These are phyloP conservation scores for Mycena metata DNA, from an alignment of 768 basidiomycete species.

Conservation along the genomic window DNA sequence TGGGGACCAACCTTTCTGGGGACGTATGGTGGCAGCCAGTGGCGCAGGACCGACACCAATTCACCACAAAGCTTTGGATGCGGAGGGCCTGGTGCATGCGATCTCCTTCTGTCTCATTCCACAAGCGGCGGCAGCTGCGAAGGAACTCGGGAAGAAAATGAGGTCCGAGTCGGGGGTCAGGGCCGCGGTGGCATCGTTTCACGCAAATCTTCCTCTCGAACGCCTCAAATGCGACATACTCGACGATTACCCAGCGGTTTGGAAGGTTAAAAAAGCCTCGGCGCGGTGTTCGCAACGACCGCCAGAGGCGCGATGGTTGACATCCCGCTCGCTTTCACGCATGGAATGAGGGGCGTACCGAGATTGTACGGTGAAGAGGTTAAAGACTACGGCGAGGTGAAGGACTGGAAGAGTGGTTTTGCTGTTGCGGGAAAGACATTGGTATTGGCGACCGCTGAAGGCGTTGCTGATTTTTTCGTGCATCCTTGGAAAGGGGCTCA, in stretches of 20 bases:
- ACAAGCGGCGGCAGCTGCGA: constrained; percentile 51
- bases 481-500: constrained; percentile 25
- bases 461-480: constrained; percentile 27
- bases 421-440: constrained; percentile 55
- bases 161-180: constrained; percentile 47
- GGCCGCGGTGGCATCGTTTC: constrained; percentile 24
- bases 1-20: constrained; percentile 59
- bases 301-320: constrained; percentile 50
- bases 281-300: constrained; percentile 30
- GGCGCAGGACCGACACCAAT: constrained; percentile 61
- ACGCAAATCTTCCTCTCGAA: constrained; percentile 26
- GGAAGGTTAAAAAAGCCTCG: constrained; percentile 45
- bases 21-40: constrained; percentile 57
- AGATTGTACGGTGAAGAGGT: constrained; percentile 51
- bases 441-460: constrained; percentile 26
- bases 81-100: constrained; percentile 39
- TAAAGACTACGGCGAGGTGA: constrained; percentile 48
- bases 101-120: constrained; percentile 50
- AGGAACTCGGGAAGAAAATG: constrained; percentile 53
- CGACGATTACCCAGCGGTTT: constrained; percentile 23
- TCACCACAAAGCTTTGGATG: constrained; percentile 23
- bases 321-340: constrained; percentile 48
- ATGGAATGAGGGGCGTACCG: constrained; percentile 53
- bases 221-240: constrained; percentile 27
- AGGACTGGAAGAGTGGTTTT: constrained; percentile 51